Percentiles rank a stretch among this genome's conserved stretches.
Evolutionary conservation across 108 stramenopile species (phyloP).

Genomic region (Schizochytrium sp.): DNA sequence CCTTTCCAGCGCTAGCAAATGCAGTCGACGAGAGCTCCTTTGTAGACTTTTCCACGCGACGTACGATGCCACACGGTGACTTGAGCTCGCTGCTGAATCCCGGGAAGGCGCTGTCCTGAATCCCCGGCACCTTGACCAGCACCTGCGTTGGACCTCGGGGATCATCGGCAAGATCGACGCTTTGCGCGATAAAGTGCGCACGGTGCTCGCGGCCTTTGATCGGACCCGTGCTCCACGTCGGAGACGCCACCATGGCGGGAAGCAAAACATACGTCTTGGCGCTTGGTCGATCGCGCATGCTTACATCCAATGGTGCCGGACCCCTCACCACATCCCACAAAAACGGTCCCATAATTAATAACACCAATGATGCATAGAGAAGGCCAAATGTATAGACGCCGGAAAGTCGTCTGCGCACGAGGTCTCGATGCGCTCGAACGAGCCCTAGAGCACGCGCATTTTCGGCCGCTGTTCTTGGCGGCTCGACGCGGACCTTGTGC

Average conservation of each 20-base stretch:
- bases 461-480: not conserved
- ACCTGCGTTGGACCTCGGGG: not conserved
- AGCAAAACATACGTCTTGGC: not conserved
- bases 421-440: not conserved
- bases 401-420: not conserved
- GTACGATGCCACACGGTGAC: too few species aligned
- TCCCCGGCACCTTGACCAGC: not conserved
- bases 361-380: not conserved
- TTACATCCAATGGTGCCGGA: not conserved
- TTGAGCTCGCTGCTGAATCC: too few species aligned
- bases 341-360: not conserved
- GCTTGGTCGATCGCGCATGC: not conserved
- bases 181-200: too few species aligned
- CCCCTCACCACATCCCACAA: not conserved
- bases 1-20: too few species aligned
- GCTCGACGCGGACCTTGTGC: not conserved
- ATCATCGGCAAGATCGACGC: too few species aligned
- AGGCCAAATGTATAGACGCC: not conserved
- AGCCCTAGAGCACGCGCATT: not conserved
- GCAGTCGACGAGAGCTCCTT: too few species aligned
- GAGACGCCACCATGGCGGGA: not conserved
- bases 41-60: too few species aligned
- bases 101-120: not conserved
- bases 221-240: too few species aligned
- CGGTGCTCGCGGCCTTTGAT: too few species aligned